Evolutionary conservation across 345 rosid genomes (phyloP).

Genomic region (Ricinus communis): DNA sequence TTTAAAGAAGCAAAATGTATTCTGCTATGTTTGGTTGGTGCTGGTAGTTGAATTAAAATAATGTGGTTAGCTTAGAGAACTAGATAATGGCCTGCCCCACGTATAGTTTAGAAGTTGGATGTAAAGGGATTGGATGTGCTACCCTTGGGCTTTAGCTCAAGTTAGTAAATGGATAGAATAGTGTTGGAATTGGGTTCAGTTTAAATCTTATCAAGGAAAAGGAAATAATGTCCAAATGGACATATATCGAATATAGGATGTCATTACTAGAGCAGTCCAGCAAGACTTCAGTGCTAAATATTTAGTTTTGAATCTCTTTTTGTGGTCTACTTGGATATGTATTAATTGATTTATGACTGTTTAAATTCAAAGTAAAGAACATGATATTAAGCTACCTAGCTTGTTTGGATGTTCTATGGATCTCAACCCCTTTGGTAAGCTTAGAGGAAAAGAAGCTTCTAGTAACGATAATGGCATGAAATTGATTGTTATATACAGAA

Average conservation of each 20-base stretch:
- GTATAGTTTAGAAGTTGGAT: no score
- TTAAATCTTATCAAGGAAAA: not conserved
- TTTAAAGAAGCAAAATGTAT: not conserved
- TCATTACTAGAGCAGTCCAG: not conserved
- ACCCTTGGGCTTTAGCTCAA: no score
- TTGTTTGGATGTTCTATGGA: conserved; percentile 2
- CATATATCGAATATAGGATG: not conserved
- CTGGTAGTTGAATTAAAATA: not conserved
- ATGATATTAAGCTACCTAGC: not conserved
- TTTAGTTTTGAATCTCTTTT: not conserved
- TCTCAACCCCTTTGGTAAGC: not conserved
- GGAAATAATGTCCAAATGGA: no score
- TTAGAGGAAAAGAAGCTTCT: not conserved
- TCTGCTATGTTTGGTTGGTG: not conserved
- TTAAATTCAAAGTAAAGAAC: not conserved
- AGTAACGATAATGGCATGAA: not conserved
- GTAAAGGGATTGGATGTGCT: no score
- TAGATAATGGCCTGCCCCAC: no score
- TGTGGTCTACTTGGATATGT: not conserved
- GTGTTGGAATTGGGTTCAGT: not conserved
- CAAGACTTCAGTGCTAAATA: not conserved
- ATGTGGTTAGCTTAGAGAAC: no score
- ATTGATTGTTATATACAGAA: no score
- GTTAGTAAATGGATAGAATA: no score
- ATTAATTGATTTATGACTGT: not conserved